Percentiles rank a stretch among this genome's conserved stretches.
These are phyloP conservation scores for Pelargonium australe DNA, from an alignment of 441 rosid species.

Conservation along the genomic window DNA sequence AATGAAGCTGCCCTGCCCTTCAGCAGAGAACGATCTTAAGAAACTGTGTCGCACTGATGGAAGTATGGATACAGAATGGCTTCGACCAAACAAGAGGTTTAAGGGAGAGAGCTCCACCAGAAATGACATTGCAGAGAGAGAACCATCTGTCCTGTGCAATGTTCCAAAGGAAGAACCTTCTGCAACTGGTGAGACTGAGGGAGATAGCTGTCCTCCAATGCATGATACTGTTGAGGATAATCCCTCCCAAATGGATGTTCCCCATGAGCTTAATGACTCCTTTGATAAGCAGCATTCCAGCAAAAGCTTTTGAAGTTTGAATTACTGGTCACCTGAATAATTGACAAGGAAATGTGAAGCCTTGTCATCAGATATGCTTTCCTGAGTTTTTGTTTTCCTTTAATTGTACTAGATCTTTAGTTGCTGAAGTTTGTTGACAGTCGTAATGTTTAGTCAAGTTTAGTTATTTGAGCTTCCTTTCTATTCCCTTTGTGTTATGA, in stretches of 20 bases:
- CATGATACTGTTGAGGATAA: background rate
- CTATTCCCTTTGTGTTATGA: background rate
- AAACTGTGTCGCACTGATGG: background rate
- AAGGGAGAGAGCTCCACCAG: background rate
- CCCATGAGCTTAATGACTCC: background rate
- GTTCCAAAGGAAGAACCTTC: background rate
- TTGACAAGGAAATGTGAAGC: background rate
- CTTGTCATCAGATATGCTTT: background rate
- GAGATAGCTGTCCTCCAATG: background rate
- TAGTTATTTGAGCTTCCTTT: background rate
- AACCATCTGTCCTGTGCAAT: background rate
- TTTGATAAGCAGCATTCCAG: background rate
- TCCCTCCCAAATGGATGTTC: background rate
- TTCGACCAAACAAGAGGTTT: background rate
- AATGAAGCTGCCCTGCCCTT: background rate
- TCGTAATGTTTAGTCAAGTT: background rate
- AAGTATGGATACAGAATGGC: background rate
- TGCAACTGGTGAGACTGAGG: background rate
- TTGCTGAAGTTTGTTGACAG: background rate
- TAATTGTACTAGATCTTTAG: background rate
- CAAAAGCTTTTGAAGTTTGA: background rate
- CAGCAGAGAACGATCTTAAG: background rate
- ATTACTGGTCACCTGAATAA: background rate
- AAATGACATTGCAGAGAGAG: background rate
- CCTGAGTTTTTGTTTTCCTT: background rate